Evolutionary conservation across 441 rosid species (phyloP).

Genomic region (Theobroma grandiflorum): DNA sequence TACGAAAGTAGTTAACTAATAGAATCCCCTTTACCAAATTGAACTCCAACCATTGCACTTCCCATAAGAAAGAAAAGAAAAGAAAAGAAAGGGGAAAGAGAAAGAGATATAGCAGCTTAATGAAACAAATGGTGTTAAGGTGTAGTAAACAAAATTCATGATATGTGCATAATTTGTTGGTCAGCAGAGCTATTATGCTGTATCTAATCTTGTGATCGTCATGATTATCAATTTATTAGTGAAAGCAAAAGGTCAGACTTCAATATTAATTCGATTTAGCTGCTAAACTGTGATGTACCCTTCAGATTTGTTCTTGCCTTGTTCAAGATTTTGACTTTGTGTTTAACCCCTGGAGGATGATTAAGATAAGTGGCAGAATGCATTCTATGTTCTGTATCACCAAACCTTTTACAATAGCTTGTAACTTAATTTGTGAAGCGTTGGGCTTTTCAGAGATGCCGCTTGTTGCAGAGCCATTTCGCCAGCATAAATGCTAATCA

Average conservation of each 20-base stretch:
- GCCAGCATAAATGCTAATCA: neutral
- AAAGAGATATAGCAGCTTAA: neutral
- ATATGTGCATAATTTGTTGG: constrained; percentile 36
- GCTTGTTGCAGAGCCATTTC: neutral
- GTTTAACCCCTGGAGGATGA: neutral
- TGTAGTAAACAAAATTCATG: constrained; percentile 26
- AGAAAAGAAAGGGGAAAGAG: neutral
- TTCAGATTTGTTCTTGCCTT: constrained; percentile 33
- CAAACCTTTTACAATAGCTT: neutral
- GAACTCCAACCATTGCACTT: constrained; percentile 4
- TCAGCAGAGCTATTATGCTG: constrained; percentile 33
- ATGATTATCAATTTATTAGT: constrained; percentile 30
- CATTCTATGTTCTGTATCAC: neutral
- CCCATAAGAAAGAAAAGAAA: neutral
- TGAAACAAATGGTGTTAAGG: constrained; percentile 25
- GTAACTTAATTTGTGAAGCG: neutral
- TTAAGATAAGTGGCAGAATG: neutral
- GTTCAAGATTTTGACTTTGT: constrained; percentile 14
- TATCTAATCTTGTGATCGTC: constrained; percentile 23
- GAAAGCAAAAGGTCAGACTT: constrained; percentile 28
- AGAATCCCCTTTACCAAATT: constrained; percentile 4
- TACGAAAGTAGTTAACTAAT: constrained; percentile 6
- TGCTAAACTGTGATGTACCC: constrained; percentile 28
- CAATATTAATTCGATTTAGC: constrained; percentile 24
- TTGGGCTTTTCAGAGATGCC: neutral